These are phyloP conservation scores for Strobilomyces echinocephalus DNA, from an alignment of 768 basidiomycete genomes.

Conservation along the genomic window DNA sequence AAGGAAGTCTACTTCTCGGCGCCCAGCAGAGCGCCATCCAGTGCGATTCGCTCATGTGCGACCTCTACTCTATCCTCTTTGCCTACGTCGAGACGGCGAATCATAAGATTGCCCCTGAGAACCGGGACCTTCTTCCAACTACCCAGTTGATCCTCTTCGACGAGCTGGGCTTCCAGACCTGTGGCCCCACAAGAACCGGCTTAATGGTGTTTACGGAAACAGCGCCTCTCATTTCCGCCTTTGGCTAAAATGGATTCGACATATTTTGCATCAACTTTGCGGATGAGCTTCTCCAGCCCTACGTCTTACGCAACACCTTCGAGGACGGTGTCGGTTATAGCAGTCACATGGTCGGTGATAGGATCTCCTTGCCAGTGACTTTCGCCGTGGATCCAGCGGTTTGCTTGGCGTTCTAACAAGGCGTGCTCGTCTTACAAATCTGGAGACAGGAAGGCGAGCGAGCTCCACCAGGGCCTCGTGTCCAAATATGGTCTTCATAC, in stretches of 20 bases:
- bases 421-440: slow-evolving; percentile 64
- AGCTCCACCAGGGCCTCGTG: slow-evolving; percentile 64
- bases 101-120: slow-evolving; percentile 59
- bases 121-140: slow-evolving; percentile 50
- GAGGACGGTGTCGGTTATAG: slow-evolving; percentile 69
- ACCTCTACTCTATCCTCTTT: slow-evolving; percentile 86
- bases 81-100: slow-evolving; percentile 87
- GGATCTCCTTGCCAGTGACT: slow-evolving; percentile 58
- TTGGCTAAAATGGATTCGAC: slow-evolving; percentile 79
- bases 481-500: slow-evolving; percentile 69
- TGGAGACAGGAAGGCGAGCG: slow-evolving; percentile 64
- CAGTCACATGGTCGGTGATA: slow-evolving; percentile 56
- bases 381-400: slow-evolving; percentile 79
- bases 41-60: slow-evolving; percentile 73
- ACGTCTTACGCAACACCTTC: slow-evolving; percentile 64
- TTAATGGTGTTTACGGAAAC: slow-evolving; percentile 59
- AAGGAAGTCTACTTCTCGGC: slow-evolving; percentile 82
- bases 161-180: slow-evolving; percentile 77
- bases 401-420: slow-evolving; percentile 71
- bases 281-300: slow-evolving; percentile 80
- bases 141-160: slow-evolving; percentile 75
- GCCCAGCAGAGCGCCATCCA: slow-evolving; percentile 68
- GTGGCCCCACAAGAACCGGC: slow-evolving; percentile 55
- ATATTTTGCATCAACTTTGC: slow-evolving; percentile 86
- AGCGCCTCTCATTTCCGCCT: slow-evolving; percentile 66